These are phyloP conservation scores for Penicillium capsulatum DNA, from an alignment of 2,329 filamentous ascomycete genomes.

Conservation along the genomic window DNA sequence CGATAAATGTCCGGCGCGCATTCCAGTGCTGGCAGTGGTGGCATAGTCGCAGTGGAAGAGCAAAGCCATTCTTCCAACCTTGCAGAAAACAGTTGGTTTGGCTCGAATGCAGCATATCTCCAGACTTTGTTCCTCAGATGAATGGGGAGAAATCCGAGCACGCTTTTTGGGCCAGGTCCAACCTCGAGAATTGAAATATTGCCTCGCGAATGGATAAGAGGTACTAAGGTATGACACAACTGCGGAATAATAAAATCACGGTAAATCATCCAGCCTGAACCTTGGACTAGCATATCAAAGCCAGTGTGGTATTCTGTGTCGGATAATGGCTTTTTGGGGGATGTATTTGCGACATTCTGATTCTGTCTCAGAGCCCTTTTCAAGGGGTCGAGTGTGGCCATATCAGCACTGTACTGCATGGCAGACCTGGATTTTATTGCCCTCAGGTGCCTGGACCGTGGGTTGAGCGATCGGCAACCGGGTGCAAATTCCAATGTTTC, in stretches of 20 bases:
- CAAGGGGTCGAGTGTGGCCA: slow-evolving; percentile 46
- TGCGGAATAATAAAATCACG: slow-evolving; percentile 46
- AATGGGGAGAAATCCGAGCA: slow-evolving; percentile 50
- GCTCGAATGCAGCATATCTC: slow-evolving; percentile 54
- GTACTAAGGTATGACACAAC: slow-evolving; percentile 41
- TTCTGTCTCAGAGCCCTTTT: slow-evolving; percentile 33
- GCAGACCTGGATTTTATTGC: no score
- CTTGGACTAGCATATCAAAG: slow-evolving; percentile 44
- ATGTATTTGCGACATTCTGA: neutral
- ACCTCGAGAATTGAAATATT: slow-evolving; percentile 56
- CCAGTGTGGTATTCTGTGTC: slow-evolving; percentile 50
- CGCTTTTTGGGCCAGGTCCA: slow-evolving; percentile 54
- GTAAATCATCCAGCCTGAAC: slow-evolving; percentile 36
- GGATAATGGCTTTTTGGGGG: slow-evolving; percentile 7
- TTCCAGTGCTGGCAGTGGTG: slow-evolving; percentile 15
- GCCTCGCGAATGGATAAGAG: slow-evolving; percentile 41
- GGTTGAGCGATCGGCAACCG: no score
- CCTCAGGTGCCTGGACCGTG: neutral
- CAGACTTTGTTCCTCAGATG: slow-evolving; percentile 41
- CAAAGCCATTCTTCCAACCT: slow-evolving; percentile 44
- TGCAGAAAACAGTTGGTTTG: slow-evolving; percentile 46
- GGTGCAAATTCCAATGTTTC: no score
- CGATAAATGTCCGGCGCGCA: slow-evolving; percentile 5
- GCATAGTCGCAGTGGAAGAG: slow-evolving; percentile 22
- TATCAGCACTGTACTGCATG: slow-evolving; percentile 21